Conservation (phyloP, 257 asterid genomes). For the Vinca minor region DNA sequence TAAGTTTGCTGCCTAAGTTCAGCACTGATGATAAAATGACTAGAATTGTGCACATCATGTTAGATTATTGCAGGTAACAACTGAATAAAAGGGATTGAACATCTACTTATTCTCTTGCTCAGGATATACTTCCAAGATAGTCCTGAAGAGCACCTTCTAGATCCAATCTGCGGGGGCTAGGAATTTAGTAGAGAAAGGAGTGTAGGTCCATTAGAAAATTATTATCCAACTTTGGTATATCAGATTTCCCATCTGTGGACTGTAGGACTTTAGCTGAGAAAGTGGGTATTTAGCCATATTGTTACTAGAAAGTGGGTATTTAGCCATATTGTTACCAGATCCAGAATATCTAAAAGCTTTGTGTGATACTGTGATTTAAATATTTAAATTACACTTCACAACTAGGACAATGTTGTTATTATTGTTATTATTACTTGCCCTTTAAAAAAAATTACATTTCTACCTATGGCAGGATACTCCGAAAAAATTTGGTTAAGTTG, state of each 20-base stretch:
- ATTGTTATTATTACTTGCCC: neutral
- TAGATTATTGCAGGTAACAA: neutral
- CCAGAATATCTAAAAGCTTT: neutral
- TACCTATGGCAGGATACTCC: conserved; percentile 44
- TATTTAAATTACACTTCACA: neutral
- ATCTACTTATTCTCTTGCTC: neutral
- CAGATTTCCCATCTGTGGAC: neutral
- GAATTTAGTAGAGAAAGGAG: neutral
- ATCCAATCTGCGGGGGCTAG: neutral
- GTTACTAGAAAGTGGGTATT: neutral
- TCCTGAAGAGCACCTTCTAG: neutral
- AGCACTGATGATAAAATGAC: neutral
- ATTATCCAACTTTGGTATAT: neutral
- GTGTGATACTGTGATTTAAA: neutral
- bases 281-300: neutral
- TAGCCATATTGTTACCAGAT: neutral
- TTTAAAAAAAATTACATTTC: neutral
- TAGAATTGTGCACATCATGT: neutral
- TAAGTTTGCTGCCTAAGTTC: neutral
- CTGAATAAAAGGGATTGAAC: neutral
- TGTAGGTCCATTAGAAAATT: neutral
- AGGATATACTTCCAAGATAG: neutral
- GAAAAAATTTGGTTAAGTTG: conserved; percentile 28
- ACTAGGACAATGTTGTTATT: neutral
- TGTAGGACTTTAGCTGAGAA: neutral